phyloP scores from a whole-genome alignment of 495 filamentous ascomycete species.

The Xylaria curta region DNA sequence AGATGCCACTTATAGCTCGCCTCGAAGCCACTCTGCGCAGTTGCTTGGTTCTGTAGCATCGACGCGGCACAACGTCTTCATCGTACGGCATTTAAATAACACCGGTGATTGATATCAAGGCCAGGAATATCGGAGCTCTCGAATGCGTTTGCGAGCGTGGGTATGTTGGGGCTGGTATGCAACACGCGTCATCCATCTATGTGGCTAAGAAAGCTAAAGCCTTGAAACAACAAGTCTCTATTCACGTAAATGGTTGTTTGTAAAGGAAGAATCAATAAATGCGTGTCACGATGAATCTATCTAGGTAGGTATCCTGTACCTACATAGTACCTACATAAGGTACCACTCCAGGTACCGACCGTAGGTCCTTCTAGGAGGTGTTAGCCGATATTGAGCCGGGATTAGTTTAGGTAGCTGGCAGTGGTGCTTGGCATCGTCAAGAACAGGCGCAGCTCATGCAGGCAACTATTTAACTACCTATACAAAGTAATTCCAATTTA shows the following conservation, averaged over 20 bases:
- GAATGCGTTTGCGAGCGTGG: neutral
- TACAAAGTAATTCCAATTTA: neutral
- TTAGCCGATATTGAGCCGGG: too few relatives aligned
- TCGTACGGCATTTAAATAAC: neutral
- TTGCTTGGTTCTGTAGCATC: neutral
- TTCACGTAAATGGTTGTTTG: neutral
- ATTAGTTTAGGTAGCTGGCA: neutral
- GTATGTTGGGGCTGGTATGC: neutral
- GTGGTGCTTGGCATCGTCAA: conserved; percentile 9
- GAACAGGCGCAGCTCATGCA: neutral
- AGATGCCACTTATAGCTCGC: neutral
- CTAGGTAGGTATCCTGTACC: too few relatives aligned
- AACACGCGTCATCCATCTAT: neutral
- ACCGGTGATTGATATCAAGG: neutral
- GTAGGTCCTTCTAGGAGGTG: too few relatives aligned
- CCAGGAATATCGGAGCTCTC: neutral
- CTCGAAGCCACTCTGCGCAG: neutral
- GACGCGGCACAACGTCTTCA: neutral
- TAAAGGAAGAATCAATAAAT: neutral
- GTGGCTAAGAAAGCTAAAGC: neutral
- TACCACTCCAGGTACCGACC: too few relatives aligned
- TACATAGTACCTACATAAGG: too few relatives aligned
- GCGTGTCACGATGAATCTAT: neutral
- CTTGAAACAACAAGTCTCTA: neutral
- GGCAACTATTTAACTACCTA: too few relatives aligned